These are phyloP conservation scores for Plectosphaerella plurivora DNA, from an alignment of 2,329 filamentous ascomycete genomes.

Conservation along the genomic window DNA sequence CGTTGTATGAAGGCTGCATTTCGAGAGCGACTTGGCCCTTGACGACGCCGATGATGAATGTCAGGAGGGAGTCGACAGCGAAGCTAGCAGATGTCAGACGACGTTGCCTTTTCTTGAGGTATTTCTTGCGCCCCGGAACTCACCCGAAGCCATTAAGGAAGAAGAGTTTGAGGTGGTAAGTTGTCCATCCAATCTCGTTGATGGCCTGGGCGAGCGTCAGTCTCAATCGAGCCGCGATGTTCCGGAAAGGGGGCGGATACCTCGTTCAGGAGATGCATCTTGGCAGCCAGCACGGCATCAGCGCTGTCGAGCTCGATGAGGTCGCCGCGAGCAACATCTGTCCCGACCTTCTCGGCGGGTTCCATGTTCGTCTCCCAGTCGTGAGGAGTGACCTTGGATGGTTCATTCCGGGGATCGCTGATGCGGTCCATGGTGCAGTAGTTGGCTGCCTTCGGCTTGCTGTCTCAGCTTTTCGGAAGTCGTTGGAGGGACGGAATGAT, in stretches of 20 bases:
- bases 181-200: slow-evolving; percentile 47
- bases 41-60: slow-evolving; percentile 37
- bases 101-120: slow-evolving; percentile 12
- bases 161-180: slow-evolving; percentile 46
- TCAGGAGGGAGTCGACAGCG: slow-evolving; percentile 22
- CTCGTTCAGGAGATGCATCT: slow-evolving; percentile 68
- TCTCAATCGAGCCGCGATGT: background rate
- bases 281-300: slow-evolving; percentile 58
- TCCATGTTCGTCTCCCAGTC: background rate
- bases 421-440: background rate
- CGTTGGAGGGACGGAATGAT: no score
- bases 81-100: slow-evolving; percentile 25
- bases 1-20: slow-evolving; percentile 26
- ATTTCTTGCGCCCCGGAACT: slow-evolving; percentile 5
- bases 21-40: slow-evolving; percentile 53
- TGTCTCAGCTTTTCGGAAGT: no score
- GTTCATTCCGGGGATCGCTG: background rate
- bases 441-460: no score
- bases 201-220: slow-evolving; percentile 23
- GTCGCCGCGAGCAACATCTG: slow-evolving; percentile 28
- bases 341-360: background rate
- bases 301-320: slow-evolving; percentile 52
- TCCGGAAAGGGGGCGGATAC: slow-evolving; percentile 2
- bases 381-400: background rate
- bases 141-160: slow-evolving; percentile 46